Percentiles rank a stretch among this genome's conserved stretches.
These are phyloP conservation scores for Botrytis tulipae DNA, from an alignment of 2,329 filamentous ascomycete genomes.

Conservation along the genomic window DNA sequence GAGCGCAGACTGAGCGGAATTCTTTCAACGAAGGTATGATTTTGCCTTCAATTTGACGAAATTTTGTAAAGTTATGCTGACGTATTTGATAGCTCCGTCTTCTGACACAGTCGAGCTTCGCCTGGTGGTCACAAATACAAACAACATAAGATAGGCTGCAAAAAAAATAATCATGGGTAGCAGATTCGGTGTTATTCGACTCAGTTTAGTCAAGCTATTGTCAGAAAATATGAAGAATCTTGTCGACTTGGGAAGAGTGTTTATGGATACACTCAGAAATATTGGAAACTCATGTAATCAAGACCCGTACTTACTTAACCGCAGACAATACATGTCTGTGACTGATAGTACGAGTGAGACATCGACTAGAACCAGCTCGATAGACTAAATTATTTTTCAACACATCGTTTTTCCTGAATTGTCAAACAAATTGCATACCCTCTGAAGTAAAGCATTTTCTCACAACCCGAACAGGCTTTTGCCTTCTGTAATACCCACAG, in stretches of 20 bases:
- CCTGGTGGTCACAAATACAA: neutral
- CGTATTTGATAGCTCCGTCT: neutral
- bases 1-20: neutral
- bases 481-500: slow-evolving; percentile 24
- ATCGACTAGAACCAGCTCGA: neutral
- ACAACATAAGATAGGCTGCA: neutral
- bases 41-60: neutral
- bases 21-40: neutral
- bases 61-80: neutral
- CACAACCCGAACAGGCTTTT: slow-evolving; percentile 33
- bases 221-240: neutral
- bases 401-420: neutral
- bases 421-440: neutral
- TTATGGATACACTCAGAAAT: neutral
- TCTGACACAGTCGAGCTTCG: neutral
- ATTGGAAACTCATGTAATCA: neutral
- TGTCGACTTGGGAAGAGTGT: neutral
- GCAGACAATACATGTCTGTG: neutral
- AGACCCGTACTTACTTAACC: too few relatives aligned
- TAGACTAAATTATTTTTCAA: neutral
- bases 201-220: neutral
- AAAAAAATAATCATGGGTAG: neutral
- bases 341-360: neutral
- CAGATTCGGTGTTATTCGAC: neutral
- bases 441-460: neutral